A percentile compares a stretch with the other conserved stretches of the same genome.
Conservation (phyloP, 192 early-diverging fungal species). For the Hyaloraphidium curvatum region DNA sequence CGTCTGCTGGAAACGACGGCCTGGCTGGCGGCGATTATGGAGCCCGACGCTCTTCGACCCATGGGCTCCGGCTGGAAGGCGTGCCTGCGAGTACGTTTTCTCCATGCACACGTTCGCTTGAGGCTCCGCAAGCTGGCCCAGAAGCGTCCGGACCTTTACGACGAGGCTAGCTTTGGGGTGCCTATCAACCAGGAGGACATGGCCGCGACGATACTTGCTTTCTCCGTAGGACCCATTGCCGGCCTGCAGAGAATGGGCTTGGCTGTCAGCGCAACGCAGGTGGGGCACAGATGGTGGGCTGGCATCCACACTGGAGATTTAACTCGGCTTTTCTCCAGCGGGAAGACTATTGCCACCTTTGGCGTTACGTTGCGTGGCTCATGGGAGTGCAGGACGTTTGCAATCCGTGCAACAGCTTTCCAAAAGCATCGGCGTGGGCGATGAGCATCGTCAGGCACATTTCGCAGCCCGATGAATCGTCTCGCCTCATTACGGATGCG, state of each 20-base stretch:
- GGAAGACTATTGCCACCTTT: conserved; percentile 1
- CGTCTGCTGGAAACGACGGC: not conserved
- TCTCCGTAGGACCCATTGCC: not conserved
- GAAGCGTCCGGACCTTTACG: not conserved
- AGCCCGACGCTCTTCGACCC: not conserved
- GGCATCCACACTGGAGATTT: too few relatives aligned
- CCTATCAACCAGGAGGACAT: conserved; percentile 3
- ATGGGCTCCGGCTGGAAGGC: not conserved
- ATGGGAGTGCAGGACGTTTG: too few relatives aligned
- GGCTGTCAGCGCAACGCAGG: too few relatives aligned
- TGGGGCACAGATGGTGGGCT: too few relatives aligned
- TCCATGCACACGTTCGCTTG: not conserved
- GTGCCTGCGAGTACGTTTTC: not conserved
- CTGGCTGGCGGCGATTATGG: not conserved
- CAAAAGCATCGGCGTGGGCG: too few relatives aligned
- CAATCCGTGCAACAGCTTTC: too few relatives aligned
- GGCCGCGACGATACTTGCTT: not conserved
- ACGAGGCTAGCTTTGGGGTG: not conserved
- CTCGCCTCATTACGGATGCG: too few relatives aligned
- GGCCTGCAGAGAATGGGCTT: not conserved
- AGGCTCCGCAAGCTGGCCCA: not conserved
- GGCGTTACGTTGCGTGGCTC: conserved; percentile 1
- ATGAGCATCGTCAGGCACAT: too few relatives aligned
- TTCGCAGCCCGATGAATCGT: too few relatives aligned
- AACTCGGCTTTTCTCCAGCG: too few relatives aligned